Percentiles rank a stretch among this genome's conserved stretches.
Evolutionary conservation across 2,329 filamentous ascomycete species (phyloP).

Genomic region (Fusarium sp.): DNA sequence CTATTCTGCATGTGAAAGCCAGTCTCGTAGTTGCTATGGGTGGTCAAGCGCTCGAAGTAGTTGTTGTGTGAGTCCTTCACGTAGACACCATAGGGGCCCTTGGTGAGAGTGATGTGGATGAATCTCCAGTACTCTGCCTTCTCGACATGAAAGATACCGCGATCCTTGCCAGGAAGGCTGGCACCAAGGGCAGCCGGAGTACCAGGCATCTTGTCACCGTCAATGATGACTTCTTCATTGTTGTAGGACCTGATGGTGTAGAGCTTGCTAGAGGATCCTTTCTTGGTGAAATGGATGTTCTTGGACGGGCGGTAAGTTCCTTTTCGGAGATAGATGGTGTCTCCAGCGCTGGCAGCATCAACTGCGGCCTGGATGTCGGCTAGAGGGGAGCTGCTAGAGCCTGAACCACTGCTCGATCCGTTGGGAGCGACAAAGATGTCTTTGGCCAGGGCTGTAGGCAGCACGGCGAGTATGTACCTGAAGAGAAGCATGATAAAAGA

Average conservation of each 20-base stretch:
- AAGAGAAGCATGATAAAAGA: background rate
- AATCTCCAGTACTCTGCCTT: constrained; percentile 56
- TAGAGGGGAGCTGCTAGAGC: constrained; percentile 48
- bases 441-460: constrained; percentile 28
- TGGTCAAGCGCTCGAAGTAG: constrained; percentile 49
- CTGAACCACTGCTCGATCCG: constrained; percentile 51
- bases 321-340: constrained; percentile 56
- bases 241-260: constrained; percentile 55
- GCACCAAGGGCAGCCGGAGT: constrained; percentile 54
- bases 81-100: constrained; percentile 51
- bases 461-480: background rate
- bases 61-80: constrained; percentile 48
- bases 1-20: constrained; percentile 50
- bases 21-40: constrained; percentile 51
- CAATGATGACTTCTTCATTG: constrained; percentile 55
- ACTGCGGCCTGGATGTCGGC: constrained; percentile 59
- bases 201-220: constrained; percentile 50
- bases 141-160: constrained; percentile 59
- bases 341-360: constrained; percentile 56
- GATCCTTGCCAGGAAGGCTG: constrained; percentile 51
- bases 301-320: constrained; percentile 56
- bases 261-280: constrained; percentile 52
- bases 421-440: constrained; percentile 57
- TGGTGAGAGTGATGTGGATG: constrained; percentile 45
- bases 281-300: constrained; percentile 59